Evolutionary conservation across 768 basidiomycete species (phyloP).

Genomic region (Cyclocybe aegerita): DNA sequence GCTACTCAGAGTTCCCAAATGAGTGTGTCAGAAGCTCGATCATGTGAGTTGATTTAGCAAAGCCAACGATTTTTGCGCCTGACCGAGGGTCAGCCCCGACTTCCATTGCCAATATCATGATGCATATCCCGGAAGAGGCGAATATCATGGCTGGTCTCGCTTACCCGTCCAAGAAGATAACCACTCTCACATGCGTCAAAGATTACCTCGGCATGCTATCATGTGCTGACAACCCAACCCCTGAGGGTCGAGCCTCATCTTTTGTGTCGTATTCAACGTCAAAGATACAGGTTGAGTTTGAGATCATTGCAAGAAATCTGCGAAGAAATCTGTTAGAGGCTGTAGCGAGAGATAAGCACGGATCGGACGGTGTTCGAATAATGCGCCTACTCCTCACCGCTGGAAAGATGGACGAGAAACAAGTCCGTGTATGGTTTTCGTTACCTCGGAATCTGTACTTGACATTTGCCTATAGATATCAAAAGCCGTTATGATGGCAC

Average conservation of each 20-base stretch:
- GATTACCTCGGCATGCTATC: constrained; percentile 83
- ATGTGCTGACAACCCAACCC: constrained; percentile 79
- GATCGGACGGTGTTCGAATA: constrained; percentile 80
- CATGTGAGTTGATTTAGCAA: constrained; percentile 41
- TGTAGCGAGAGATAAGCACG: constrained; percentile 80
- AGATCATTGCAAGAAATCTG: constrained; percentile 64
- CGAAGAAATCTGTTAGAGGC: constrained; percentile 73
- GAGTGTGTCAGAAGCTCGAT: constrained; percentile 57
- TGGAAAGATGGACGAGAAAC: constrained; percentile 94
- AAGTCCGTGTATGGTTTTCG: constrained; percentile 46
- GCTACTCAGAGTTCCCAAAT: constrained; percentile 68
- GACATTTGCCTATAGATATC: constrained; percentile 68
- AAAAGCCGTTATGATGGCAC: constrained; percentile 89
- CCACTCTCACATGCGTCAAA: constrained; percentile 61
- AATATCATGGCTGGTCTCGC: constrained; percentile 64
- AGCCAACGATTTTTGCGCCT: not conserved
- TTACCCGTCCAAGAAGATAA: constrained; percentile 53
- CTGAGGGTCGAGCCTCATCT: constrained; percentile 63
- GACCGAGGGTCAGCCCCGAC: constrained; percentile 51
- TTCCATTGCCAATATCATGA: constrained; percentile 61
- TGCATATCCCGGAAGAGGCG: constrained; percentile 62
- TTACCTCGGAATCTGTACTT: not conserved
- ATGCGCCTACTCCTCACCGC: constrained; percentile 74
- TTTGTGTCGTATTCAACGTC: constrained; percentile 72
- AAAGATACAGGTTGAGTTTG: constrained; percentile 83